A percentile compares a stretch with the other conserved stretches of the same genome.
Conservation (phyloP, 148 eudicot species). For the Suaeda aralocaspica region DNA sequence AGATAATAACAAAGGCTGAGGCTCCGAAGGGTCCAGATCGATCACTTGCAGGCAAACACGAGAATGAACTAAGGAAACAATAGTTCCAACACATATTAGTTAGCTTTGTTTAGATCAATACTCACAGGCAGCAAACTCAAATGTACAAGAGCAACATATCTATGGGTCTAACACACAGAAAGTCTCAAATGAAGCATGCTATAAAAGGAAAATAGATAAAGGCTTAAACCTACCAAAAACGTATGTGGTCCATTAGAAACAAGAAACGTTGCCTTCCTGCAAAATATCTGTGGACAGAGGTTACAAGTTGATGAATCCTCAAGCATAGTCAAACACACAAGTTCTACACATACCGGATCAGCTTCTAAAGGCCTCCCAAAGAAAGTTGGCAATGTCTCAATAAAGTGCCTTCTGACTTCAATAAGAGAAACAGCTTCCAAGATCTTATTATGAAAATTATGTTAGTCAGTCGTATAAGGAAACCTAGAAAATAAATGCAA, state of each 20-base stretch:
- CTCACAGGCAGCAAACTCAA: background rate
- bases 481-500: background rate
- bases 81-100: background rate
- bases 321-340: constrained; percentile 7
- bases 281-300: constrained; percentile 58
- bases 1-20: background rate
- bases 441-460: constrained; percentile 37
- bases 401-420: constrained; percentile 65
- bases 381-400: constrained; percentile 53
- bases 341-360: constrained; percentile 61
- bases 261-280: constrained; percentile 76
- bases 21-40: background rate
- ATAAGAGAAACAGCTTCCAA: constrained; percentile 69
- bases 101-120: background rate
- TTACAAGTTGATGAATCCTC: constrained; percentile 11
- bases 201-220: background rate
- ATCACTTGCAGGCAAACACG: constrained; percentile 6
- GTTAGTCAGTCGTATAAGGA: constrained; percentile 7
- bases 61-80: background rate
- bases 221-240: constrained; percentile 57
- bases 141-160: background rate
- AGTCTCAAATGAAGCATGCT: background rate
- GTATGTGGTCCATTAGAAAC: constrained; percentile 68
- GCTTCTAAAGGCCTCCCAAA: constrained; percentile 94
- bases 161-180: too few relatives aligned